These are phyloP conservation scores for Rhipidocladum racemiflorum DNA, from an alignment of 176 grass and related monocot species.

Conservation along the genomic window DNA sequence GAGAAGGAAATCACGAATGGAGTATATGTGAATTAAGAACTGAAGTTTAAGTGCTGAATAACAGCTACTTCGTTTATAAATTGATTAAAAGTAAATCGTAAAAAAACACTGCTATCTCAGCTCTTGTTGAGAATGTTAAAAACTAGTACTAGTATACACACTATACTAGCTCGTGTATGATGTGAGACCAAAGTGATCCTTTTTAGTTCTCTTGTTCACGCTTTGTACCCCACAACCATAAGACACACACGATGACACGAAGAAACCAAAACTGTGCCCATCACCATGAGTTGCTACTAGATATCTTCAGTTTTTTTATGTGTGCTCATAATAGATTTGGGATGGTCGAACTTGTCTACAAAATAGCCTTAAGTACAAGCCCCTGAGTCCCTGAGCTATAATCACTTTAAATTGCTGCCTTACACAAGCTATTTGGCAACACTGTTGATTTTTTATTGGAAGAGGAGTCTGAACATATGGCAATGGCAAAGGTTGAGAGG, in stretches of 20 bases:
- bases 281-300: background rate
- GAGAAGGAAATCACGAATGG: slow-evolving; percentile 1
- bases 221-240: background rate
- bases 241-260: background rate
- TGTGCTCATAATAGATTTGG: background rate
- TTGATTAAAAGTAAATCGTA: background rate
- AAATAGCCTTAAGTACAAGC: background rate
- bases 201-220: background rate
- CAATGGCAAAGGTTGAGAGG: background rate
- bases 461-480: background rate
- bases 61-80: background rate
- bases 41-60: background rate
- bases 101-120: background rate
- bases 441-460: background rate
- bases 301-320: background rate
- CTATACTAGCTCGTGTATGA: background rate
- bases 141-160: background rate
- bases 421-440: background rate
- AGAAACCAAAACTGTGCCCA: background rate
- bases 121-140: background rate
- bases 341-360: background rate
- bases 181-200: background rate
- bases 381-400: background rate
- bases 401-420: background rate
- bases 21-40: background rate